Evolutionary conservation across 1,284 basidiomycete species (phyloP).

Genomic region (Leccinum ponderosum): DNA sequence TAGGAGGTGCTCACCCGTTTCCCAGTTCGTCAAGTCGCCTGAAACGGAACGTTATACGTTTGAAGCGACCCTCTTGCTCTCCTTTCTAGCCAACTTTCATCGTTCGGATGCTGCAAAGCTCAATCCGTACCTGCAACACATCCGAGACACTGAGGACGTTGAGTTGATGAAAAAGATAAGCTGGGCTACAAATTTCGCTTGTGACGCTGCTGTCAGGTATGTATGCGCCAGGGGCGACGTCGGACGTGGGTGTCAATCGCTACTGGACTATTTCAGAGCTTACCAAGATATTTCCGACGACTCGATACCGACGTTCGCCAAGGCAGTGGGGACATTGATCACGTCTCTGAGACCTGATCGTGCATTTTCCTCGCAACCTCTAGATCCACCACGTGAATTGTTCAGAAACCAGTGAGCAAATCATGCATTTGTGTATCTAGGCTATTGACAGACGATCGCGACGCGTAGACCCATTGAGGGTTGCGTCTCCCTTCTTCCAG

Average conservation of each 20-base stretch:
- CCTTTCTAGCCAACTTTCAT: conserved; percentile 64
- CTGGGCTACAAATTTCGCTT: conserved; percentile 55
- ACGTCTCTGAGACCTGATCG: conserved; percentile 53
- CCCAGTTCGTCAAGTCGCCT: conserved; percentile 53
- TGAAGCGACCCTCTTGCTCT: conserved; percentile 56
- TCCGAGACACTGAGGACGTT: conserved; percentile 47
- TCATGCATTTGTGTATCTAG: not conserved
- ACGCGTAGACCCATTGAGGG: conserved; percentile 53
- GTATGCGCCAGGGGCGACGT: conserved; percentile 16
- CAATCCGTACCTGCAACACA: conserved; percentile 59
- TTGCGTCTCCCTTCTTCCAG: conserved; percentile 53
- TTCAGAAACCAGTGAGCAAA: conserved; percentile 57
- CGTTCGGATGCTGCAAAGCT: conserved; percentile 65
- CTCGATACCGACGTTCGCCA: conserved; percentile 47
- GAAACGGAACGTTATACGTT: conserved; percentile 56
- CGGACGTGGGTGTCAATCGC: not conserved
- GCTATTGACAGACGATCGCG: not conserved
- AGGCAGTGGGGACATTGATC: conserved; percentile 50
- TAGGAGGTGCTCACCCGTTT: not conserved
- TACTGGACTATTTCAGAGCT: conserved; percentile 37
- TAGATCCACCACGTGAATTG: conserved; percentile 49
- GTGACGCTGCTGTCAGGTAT: conserved; percentile 48
- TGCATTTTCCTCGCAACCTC: conserved; percentile 45
- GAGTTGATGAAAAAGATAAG: conserved; percentile 55
- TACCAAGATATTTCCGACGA: conserved; percentile 61